A percentile compares a stretch with the other conserved stretches of the same genome.
phyloP scores from a whole-genome alignment of 2,329 filamentous ascomycete species.

The Botrytis hyacinthi region DNA sequence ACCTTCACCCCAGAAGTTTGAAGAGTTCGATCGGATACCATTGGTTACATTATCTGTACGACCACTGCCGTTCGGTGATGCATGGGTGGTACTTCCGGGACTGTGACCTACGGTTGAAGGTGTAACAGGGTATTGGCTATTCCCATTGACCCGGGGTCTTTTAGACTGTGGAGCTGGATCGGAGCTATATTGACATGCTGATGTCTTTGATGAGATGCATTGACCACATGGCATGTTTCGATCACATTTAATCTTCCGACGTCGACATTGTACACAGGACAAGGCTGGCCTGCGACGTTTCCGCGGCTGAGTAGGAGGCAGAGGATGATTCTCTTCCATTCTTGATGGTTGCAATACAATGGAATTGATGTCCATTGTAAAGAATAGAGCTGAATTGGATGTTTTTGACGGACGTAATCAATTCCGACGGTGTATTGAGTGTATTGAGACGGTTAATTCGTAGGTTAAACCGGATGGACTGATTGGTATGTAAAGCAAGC shows the following conservation, averaged over 20 bases:
- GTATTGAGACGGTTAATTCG: neutral
- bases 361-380: slow-evolving; percentile 18
- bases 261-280: slow-evolving; percentile 45
- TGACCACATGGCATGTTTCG: slow-evolving; percentile 20
- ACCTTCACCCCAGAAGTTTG: neutral
- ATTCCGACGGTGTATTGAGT: neutral
- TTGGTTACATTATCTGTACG: neutral
- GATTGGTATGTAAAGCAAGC: neutral
- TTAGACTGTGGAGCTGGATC: slow-evolving; percentile 6
- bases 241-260: slow-evolving; percentile 24
- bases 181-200: slow-evolving; percentile 17
- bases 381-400: neutral
- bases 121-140: slow-evolving; percentile 11
- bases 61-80: neutral
- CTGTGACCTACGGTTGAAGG: slow-evolving; percentile 2
- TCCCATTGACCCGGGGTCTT: neutral
- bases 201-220: slow-evolving; percentile 16
- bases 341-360: slow-evolving; percentile 14
- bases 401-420: neutral
- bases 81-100: neutral
- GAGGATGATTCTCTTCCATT: neutral
- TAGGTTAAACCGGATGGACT: neutral
- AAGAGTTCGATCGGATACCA: neutral
- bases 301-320: slow-evolving; percentile 23
- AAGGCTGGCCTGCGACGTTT: slow-evolving; percentile 39